Percentiles rank a stretch among this genome's conserved stretches.
These are phyloP conservation scores for Boletus sensibilis DNA, from an alignment of 768 basidiomycete species.

Conservation along the genomic window DNA sequence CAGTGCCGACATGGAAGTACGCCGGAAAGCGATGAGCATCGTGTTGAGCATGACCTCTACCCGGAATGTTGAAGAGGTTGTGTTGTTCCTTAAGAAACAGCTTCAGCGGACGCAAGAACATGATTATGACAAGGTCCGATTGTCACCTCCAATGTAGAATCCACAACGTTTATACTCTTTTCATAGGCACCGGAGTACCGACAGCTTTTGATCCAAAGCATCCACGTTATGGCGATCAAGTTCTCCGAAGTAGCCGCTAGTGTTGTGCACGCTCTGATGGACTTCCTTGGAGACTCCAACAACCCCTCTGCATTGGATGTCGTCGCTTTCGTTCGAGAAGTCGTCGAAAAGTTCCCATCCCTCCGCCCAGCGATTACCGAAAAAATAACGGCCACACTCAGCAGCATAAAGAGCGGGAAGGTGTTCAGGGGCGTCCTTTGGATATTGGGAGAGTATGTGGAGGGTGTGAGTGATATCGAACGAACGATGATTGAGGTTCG, in stretches of 20 bases:
- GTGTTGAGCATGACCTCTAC: constrained; percentile 92
- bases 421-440: constrained; percentile 95
- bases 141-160: neutral
- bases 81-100: constrained; percentile 95
- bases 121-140: constrained; percentile 82
- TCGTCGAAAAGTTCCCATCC: constrained; percentile 95
- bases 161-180: neutral
- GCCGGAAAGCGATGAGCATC: constrained; percentile 85
- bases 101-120: constrained; percentile 90
- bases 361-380: constrained; percentile 80
- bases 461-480: constrained; percentile 63
- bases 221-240: constrained; percentile 93
- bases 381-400: constrained; percentile 77
- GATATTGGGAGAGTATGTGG: constrained; percentile 97
- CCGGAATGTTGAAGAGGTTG: constrained; percentile 95
- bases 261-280: constrained; percentile 91
- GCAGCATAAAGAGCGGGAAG: constrained; percentile 92
- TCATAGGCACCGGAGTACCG: constrained; percentile 87
- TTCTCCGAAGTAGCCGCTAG: constrained; percentile 96
- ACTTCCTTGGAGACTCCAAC: constrained; percentile 92
- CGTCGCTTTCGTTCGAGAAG: constrained; percentile 85
- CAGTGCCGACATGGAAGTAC: constrained; percentile 95
- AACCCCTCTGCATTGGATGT: constrained; percentile 96
- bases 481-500: constrained; percentile 74
- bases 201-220: constrained; percentile 94